Base-by-base conservation (phyloP, 345 rosid genomes). In the Aquilaria malaccensis region DNA sequence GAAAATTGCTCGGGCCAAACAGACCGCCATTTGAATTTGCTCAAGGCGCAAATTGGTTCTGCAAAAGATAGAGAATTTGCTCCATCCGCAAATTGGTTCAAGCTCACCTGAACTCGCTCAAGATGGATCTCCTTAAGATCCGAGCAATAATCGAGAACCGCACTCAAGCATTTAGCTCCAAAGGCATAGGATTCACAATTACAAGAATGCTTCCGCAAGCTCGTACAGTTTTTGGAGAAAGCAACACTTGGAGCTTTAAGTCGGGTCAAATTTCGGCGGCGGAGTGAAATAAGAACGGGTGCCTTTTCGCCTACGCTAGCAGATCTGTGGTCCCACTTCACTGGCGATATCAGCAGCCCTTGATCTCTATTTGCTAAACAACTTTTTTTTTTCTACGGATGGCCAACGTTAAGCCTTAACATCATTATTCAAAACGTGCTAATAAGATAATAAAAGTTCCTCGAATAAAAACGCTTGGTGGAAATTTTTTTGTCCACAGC, bases 131-230 rank as follows among this genome's bases (percentile, higher is more conserved):
- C 96, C 61, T 89, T 97, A 4, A 86, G 74, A 41, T 73, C 71
- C 0, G 86, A 67, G 64, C 98, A 92, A 53, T 83, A 79, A 50
- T 92, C 84, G 4, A 92, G 84, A 15, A 92, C 79, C 0, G 95
- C 96, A 69, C 86, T 88, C 78, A 91, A 82, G 29, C 95, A 95
- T 74, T 70, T 86, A 33, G 96, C 78, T 51, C 98, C 98, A 29
- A 91, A 91, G 14, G 74, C 61, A 60, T 95, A 91, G 54, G 93
- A 92, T 73, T 88, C 97, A 59, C 87, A 85, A 7, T 95, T 1
- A 22, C 22, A 22, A 22, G 22, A 86, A 13, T 89, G 77, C 74
- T 85, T 92, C 82, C 78, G 89, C 84, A 89, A 67, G 2, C 76
- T 77, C 59, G 60, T 80, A 65, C 98, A 92, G 59, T 89, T 89